Conservation (phyloP, 163 green algal genomes). For the Scenedesmus sp. region DNA sequence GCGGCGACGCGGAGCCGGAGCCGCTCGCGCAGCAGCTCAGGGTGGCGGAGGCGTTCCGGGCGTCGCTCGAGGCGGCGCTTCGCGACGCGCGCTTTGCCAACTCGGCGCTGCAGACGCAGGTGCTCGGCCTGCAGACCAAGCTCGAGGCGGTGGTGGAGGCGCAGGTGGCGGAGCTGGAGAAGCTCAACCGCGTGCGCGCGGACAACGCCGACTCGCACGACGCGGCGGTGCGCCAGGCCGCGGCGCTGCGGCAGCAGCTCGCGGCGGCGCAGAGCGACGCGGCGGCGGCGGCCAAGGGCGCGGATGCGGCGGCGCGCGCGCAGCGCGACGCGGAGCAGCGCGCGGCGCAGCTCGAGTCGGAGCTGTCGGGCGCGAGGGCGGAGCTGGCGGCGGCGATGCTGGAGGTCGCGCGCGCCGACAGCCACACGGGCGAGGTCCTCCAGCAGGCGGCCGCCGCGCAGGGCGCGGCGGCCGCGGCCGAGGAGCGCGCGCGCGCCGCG, state of each 20-base stretch:
- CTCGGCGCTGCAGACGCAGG: conserved; percentile 23
- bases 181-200: conserved; percentile 9
- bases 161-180: conserved; percentile 34
- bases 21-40: conserved; percentile 31
- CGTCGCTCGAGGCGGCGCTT: conserved; percentile 25
- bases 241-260: conserved; percentile 10
- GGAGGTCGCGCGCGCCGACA: no score
- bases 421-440: no score
- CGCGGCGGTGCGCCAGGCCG: not conserved
- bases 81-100: conserved; percentile 27
- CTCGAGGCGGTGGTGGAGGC: conserved; percentile 29
- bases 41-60: conserved; percentile 19
- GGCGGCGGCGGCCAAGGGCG: conserved; percentile 1
- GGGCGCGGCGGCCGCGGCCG: not conserved
- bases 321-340: conserved; percentile 8
- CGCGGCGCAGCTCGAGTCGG: not conserved
- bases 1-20: not conserved
- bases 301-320: not conserved
- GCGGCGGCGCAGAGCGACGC: not conserved
- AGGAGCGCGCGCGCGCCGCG: not conserved
- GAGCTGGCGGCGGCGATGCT: no score
- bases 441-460: no score
- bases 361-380: conserved; percentile 1
- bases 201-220: conserved; percentile 6
- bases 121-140: conserved; percentile 41